Evolutionary conservation across 805 yeast species (phyloP).

Genomic region (Saccharomycopsis olivae): DNA sequence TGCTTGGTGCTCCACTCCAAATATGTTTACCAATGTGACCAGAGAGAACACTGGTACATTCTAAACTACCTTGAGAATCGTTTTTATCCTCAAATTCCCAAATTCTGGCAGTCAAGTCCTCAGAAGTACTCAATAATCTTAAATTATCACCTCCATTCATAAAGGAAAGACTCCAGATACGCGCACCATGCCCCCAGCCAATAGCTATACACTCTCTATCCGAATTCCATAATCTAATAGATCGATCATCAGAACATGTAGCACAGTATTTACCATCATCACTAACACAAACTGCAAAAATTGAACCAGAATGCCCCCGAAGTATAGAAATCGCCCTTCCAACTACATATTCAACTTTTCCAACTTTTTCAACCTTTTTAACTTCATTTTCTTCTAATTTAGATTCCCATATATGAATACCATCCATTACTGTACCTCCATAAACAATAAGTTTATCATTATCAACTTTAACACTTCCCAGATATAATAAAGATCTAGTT

Average conservation of each 20-base stretch:
- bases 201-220: conserved; percentile 52
- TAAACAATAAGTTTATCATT: conserved; percentile 42
- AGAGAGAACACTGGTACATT: conserved; percentile 40
- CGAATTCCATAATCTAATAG: conserved; percentile 68
- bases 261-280: conserved; percentile 42
- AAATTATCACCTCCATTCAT: conserved; percentile 25
- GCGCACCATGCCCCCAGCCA: conserved; percentile 96
- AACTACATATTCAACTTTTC: conserved; percentile 37
- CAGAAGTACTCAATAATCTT: conserved; percentile 58
- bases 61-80: conserved; percentile 23
- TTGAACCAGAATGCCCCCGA: conserved; percentile 91
- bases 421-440: conserved; percentile 92
- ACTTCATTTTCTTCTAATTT: too few species aligned
- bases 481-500: conserved; percentile 77
- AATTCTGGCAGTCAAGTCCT: conserved; percentile 74
- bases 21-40: conserved; percentile 78
- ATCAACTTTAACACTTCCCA: conserved; percentile 58
- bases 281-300: conserved; percentile 68
- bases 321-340: too few species aligned
- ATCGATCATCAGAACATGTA: conserved; percentile 91
- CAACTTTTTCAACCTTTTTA: conserved; percentile 16
- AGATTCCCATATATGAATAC: conserved; percentile 74
- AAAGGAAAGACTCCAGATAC: conserved; percentile 80
- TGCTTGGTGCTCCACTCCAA: conserved; percentile 66
- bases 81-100: conserved; percentile 56